These are phyloP conservation scores for Rauvolfia tetraphylla DNA, from an alignment of 257 asterid species.

Conservation along the genomic window DNA sequence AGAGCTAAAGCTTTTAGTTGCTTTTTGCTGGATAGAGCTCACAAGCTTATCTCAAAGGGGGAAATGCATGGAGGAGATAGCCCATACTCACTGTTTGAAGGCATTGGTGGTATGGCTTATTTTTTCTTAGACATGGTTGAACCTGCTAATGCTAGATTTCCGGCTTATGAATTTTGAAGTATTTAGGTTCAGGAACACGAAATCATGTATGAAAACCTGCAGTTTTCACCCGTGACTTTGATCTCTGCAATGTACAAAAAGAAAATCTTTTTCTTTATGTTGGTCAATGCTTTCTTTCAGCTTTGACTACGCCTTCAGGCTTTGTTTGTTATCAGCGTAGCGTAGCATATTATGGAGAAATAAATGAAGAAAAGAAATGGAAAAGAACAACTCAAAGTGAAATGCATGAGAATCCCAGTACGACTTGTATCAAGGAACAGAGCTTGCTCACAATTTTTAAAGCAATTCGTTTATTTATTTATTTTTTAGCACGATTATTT, in stretches of 20 bases:
- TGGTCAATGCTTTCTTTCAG: neutral
- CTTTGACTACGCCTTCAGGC: neutral
- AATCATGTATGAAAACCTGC: neutral
- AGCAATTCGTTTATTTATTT: no score
- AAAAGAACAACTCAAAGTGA: no score
- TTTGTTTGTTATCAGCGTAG: neutral
- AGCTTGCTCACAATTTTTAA: no score
- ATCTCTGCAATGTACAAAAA: neutral
- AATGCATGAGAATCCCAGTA: neutral
- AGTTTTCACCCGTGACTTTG: neutral
- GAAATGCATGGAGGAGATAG: constrained; percentile 68
- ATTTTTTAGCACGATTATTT: no score
- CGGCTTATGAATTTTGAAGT: constrained; percentile 54
- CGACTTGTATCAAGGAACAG: no score
- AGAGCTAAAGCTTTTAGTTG: constrained; percentile 79
- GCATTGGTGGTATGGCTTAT: constrained; percentile 69
- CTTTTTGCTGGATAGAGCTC: constrained; percentile 67
- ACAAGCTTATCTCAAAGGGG: constrained; percentile 49
- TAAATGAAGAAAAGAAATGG: neutral
- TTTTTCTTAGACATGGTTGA: constrained; percentile 70
- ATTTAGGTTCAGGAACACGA: neutral
- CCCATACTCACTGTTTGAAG: constrained; percentile 67
- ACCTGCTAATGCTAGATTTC: constrained; percentile 58
- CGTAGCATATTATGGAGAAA: neutral
- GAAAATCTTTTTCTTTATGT: neutral